These are phyloP conservation scores for Stemphylium lycopersici DNA, from an alignment of 2,329 filamentous ascomycete genomes.

Conservation along the genomic window DNA sequence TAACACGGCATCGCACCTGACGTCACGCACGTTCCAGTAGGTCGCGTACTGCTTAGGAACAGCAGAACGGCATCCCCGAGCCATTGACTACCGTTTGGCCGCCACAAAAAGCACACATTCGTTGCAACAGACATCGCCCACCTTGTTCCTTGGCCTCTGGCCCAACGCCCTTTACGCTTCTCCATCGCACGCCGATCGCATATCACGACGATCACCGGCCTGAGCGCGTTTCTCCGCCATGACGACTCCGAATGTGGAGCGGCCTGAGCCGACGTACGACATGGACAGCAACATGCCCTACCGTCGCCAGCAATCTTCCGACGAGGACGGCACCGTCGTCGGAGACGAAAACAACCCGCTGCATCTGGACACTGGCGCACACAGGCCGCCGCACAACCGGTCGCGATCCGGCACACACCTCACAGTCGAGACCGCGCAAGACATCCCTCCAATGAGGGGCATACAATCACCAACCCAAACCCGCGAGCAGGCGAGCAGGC, in stretches of 20 bases:
- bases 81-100: constrained; percentile 6
- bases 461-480: constrained; percentile 60
- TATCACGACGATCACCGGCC: not conserved
- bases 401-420: constrained; percentile 52
- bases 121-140: not conserved
- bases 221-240: constrained; percentile 28
- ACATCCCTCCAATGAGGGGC: constrained; percentile 31
- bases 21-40: constrained; percentile 15
- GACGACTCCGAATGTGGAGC: constrained; percentile 45
- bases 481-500: constrained; percentile 64
- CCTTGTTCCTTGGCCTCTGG: not conserved
- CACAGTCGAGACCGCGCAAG: constrained; percentile 55
- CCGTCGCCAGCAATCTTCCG: constrained; percentile 43
- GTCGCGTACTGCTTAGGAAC: constrained; percentile 1
- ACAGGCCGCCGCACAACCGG: constrained; percentile 13
- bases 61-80: constrained; percentile 2
- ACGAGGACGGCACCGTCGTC: constrained; percentile 48
- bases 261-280: constrained; percentile 45
- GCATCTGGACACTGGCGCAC: constrained; percentile 20
- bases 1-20: constrained; percentile 4
- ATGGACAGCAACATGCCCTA: constrained; percentile 36
- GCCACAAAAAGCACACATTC: not conserved
- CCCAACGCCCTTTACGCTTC: not conserved
- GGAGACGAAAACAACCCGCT: constrained; percentile 37
- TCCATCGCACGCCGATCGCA: not conserved